These are phyloP conservation scores for Scalesia atractyloides DNA, from an alignment of 129 eudicot species.

Conservation along the genomic window DNA sequence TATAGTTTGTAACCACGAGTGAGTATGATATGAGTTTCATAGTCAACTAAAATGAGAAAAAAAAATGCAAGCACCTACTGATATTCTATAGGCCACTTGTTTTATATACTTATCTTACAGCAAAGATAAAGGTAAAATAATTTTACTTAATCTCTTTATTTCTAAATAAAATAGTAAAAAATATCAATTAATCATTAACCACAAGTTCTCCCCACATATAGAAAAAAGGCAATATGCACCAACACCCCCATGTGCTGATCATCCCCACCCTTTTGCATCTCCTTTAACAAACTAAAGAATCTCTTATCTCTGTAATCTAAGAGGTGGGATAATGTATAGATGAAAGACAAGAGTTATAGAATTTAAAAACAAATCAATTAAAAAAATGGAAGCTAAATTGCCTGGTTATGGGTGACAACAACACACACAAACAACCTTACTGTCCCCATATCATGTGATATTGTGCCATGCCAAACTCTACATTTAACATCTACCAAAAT, in stretches of 20 bases:
- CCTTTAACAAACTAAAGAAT: slow-evolving; percentile 31
- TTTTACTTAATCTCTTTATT: not conserved
- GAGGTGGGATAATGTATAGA: slow-evolving; percentile 30
- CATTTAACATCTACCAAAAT: slow-evolving; percentile 38
- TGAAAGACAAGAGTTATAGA: slow-evolving; percentile 44
- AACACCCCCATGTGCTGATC: slow-evolving; percentile 37
- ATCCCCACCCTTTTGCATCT: slow-evolving; percentile 35
- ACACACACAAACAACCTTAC: slow-evolving; percentile 38
- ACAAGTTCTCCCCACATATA: slow-evolving; percentile 51
- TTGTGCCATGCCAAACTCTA: slow-evolving; percentile 32
- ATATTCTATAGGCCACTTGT: not conserved
- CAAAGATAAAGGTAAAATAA: not conserved
- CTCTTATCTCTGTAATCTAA: slow-evolving; percentile 36
- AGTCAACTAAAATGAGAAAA: not conserved
- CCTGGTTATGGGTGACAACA: slow-evolving; percentile 63
- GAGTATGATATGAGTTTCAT: not conserved
- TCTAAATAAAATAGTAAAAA: not conserved
- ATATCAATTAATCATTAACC: slow-evolving; percentile 26
- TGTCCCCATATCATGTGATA: slow-evolving; percentile 74
- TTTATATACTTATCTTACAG: not conserved
- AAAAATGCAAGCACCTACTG: not conserved
- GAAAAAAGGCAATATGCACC: slow-evolving; percentile 23
- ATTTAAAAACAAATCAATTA: slow-evolving; percentile 31
- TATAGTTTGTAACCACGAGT: not conserved
- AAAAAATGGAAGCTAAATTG: slow-evolving; percentile 40